Evolutionary conservation across 495 filamentous ascomycete species (phyloP).

Genomic region (Daldinia loculata): DNA sequence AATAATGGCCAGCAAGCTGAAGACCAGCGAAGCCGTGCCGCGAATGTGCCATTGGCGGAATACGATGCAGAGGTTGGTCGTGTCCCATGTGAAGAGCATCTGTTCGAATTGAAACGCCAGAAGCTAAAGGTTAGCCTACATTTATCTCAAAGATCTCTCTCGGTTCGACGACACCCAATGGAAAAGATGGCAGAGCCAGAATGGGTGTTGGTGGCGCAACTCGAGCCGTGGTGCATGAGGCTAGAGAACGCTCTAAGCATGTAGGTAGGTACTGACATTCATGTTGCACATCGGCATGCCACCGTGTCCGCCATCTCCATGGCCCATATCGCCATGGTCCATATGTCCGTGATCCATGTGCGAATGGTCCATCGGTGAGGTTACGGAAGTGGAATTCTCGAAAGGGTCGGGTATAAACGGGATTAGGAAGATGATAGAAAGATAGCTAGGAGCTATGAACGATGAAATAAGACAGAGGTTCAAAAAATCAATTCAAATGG

Average conservation of each 20-base stretch:
- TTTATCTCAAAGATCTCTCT: conserved; percentile 5
- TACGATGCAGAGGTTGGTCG: conserved; percentile 90
- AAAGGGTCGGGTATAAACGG: not conserved
- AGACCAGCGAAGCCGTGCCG: conserved; percentile 72
- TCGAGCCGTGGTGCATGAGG: conserved; percentile 16
- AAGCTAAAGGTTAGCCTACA: conserved; percentile 14
- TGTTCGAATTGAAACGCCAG: conserved; percentile 44
- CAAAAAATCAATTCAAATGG: not conserved
- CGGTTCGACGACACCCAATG: conserved; percentile 23
- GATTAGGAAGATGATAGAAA: conserved; percentile 8
- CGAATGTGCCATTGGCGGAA: conserved; percentile 90
- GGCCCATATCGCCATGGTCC: conserved; percentile 67
- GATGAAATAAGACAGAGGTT: not conserved
- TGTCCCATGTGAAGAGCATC: conserved; percentile 99
- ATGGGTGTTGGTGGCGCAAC: conserved; percentile 14
- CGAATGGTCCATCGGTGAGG: conserved; percentile 53
- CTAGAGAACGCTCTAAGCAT: conserved; percentile 5
- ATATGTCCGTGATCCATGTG: conserved; percentile 58
- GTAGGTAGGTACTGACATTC: conserved; percentile 67
- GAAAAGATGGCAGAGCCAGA: not conserved
- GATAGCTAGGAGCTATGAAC: not conserved
- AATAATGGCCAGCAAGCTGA: conserved; percentile 83
- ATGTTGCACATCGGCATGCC: conserved; percentile 71
- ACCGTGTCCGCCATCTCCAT: conserved; percentile 57
- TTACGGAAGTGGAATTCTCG: conserved; percentile 1